Evolutionary conservation across 345 rosid genomes (phyloP), one percentile per base, ranked within the genome.

Genomic region (Eucalyptus decipiens): DNA sequence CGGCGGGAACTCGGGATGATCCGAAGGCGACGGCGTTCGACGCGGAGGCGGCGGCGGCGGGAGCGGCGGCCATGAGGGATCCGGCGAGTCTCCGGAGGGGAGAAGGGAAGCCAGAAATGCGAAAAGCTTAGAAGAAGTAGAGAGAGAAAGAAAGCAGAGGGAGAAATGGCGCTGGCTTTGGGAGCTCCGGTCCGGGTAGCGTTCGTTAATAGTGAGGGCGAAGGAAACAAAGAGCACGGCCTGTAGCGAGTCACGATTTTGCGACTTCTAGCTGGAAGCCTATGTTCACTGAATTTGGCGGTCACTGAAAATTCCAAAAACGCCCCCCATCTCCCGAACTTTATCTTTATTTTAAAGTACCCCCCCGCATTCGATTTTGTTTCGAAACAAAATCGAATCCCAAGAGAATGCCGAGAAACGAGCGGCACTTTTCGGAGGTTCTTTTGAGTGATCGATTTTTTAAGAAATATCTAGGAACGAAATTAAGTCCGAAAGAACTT

Each of bases 41-140:
- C 91, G 93, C 54, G 54, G 23, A 18, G 54, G 4, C 54, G 54
- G 52, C 52, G 52, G 52, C 54, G 54, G 58, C 97, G 69, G 97
- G 91, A 28, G 96, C 92, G 89, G 97, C 97, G 89, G 97, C 97
- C 95, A 94, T 93, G 24, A 91, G 52, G 86, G 92, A 87, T 87
- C 89, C 89, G 89, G 88, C 89, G 50, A 88, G 89, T 45, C 91
- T 90, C 58, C 93, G 89, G 89, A 88, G 85, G 72, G 51, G 87
- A 90, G 49, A 43, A 86, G 80, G 42, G 93, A 49, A 93, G 95
- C 95, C 95, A 93, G 93, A 52, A 88, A 90, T 90, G 90, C 87
- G 89, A 72, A 54, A 32, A 51, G 34, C 51, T 32, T 13, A 13
- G 43, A 37, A 24, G 40, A 45, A 5, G 48, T 4, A 51, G 34